Percentiles rank a stretch among this genome's conserved stretches.
Conservation (phyloP, 2,329 filamentous ascomycete species). For the Cercospora beticola region DNA sequence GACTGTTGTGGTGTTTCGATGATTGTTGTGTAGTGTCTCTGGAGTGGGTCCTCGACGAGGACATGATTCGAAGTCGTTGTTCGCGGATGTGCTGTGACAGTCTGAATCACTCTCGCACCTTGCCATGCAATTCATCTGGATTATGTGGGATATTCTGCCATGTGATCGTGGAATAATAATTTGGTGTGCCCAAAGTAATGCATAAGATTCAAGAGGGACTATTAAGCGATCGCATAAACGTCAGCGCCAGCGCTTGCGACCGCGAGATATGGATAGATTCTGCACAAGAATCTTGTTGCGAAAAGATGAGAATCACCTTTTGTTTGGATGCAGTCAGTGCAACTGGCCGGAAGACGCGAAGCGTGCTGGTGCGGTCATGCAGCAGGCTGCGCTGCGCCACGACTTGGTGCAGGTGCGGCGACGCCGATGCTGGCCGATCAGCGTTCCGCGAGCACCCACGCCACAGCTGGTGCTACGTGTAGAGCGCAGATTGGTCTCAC, state of each 20-base stretch:
- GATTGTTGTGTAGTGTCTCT: neutral
- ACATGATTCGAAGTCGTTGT: neutral
- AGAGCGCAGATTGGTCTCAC: slow-evolving; percentile 8
- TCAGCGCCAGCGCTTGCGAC: slow-evolving; percentile 13
- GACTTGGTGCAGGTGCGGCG: neutral
- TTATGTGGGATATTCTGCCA: neutral
- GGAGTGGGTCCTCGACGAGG: neutral
- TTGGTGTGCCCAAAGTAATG: neutral
- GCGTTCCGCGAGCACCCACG: neutral
- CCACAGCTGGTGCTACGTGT: slow-evolving; percentile 11
- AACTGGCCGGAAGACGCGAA: slow-evolving; percentile 1
- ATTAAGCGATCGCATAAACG: neutral
- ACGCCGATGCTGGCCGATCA: neutral
- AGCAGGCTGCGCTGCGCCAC: neutral
- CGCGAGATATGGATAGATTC: neutral
- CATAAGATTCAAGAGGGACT: neutral
- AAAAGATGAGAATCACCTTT: slow-evolving; percentile 5
- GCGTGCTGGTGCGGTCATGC: neutral
- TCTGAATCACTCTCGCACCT: neutral
- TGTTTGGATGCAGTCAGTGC: neutral
- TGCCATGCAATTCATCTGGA: neutral
- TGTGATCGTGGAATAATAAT: neutral
- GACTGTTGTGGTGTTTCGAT: slow-evolving; percentile 21
- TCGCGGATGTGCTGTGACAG: neutral
- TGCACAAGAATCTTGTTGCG: neutral